These are phyloP conservation scores for Meyerozyma elateridarum DNA, from an alignment of 1,139 yeast genomes.

Conservation along the genomic window DNA sequence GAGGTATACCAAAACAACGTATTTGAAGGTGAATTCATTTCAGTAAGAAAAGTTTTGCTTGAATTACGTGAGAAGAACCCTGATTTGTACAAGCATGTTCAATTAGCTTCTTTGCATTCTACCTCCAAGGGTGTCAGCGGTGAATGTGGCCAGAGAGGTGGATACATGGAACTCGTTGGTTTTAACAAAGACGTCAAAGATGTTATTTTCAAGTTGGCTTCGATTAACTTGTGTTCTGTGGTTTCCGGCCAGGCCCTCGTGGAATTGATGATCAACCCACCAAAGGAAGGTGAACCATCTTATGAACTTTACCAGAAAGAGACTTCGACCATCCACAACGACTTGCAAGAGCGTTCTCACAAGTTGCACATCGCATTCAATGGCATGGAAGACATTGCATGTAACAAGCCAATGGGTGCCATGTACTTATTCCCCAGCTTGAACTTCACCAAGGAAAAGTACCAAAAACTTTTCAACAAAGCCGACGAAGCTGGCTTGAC, in stretches of 20 bases:
- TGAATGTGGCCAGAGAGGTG: constrained; percentile 99
- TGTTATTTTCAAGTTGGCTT: constrained; percentile 75
- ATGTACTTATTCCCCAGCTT: constrained; percentile 92
- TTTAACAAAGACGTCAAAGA: constrained; percentile 66
- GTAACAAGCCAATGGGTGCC: constrained; percentile 93
- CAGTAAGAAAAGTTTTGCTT: constrained; percentile 64
- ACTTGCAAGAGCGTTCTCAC: constrained; percentile 60
- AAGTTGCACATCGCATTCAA: constrained; percentile 65
- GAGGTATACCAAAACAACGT: constrained; percentile 96
- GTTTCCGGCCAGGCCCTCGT: constrained; percentile 92
- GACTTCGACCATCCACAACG: constrained; percentile 52
- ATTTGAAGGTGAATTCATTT: constrained; percentile 60
- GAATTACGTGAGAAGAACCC: constrained; percentile 52
- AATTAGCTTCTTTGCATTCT: constrained; percentile 89
- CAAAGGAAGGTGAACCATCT: constrained; percentile 71
- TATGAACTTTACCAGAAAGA: constrained; percentile 63
- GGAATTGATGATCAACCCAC: constrained; percentile 92
- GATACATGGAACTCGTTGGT: constrained; percentile 92
- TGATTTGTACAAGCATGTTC: constrained; percentile 62
- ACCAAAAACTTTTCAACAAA: constrained; percentile 50
- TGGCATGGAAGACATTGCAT: constrained; percentile 71
- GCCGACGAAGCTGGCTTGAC: constrained; percentile 54
- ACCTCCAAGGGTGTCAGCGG: constrained; percentile 96
- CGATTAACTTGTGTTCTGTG: constrained; percentile 88
- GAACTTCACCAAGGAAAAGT: constrained; percentile 45